Percentiles rank a stretch among this genome's conserved stretches.
phyloP scores from a whole-genome alignment of 805 yeast genomes.

The Cyberlindnera nakhonratchasimensis region DNA sequence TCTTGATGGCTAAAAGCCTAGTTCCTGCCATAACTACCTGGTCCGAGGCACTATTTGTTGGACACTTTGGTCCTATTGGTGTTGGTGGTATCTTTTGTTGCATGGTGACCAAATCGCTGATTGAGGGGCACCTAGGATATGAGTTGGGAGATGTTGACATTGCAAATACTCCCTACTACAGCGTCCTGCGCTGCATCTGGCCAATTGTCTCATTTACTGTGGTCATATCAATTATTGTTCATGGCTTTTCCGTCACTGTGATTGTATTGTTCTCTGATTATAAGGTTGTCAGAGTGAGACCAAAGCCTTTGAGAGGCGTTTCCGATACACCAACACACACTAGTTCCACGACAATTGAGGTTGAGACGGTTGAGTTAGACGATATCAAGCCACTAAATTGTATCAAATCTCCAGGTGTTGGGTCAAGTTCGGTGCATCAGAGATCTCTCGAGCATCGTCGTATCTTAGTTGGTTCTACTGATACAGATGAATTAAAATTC shows the following conservation, averaged over 20 bases:
- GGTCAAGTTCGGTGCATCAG: conserved; percentile 2
- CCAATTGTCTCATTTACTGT: conserved; percentile 79
- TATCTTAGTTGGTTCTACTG: conserved; percentile 8
- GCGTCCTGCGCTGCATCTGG: conserved; percentile 59
- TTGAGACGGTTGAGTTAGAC: background rate
- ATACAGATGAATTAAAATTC: conserved; percentile 14
- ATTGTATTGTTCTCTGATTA: conserved; percentile 14
- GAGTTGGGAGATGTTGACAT: conserved; percentile 36
- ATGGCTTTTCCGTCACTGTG: conserved; percentile 85
- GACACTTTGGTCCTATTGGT: conserved; percentile 95
- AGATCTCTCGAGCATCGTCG: conserved; percentile 5
- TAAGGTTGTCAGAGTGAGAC: conserved; percentile 7
- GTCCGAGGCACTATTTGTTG: conserved; percentile 92
- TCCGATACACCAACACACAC: background rate
- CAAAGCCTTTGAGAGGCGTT: background rate
- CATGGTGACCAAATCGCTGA: conserved; percentile 66
- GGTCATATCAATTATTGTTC: conserved; percentile 80
- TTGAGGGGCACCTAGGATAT: conserved; percentile 38
- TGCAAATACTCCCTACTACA: conserved; percentile 53
- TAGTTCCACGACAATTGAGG: conserved; percentile 1
- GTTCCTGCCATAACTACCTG: conserved; percentile 85
- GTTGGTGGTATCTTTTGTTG: conserved; percentile 89
- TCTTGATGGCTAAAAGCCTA: conserved; percentile 65
- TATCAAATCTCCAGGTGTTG: background rate
- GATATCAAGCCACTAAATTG: conserved; percentile 1